These are phyloP conservation scores for Syzygium jambos DNA, from an alignment of 345 rosid species.

Conservation along the genomic window DNA sequence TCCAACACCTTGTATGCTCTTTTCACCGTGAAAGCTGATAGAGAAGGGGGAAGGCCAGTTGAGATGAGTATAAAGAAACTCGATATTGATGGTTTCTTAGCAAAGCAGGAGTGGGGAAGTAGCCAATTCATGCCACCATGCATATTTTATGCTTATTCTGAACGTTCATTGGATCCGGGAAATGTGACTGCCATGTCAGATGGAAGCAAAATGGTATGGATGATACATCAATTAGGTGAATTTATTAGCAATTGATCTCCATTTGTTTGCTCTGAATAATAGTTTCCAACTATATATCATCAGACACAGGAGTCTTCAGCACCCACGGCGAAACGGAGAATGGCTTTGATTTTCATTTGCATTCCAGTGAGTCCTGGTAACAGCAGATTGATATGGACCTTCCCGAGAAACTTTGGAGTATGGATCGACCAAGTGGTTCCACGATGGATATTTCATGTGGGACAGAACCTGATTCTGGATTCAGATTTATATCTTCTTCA, in stretches of 20 bases:
- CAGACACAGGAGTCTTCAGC: slow-evolving; percentile 9
- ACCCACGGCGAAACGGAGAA: slow-evolving; percentile 7
- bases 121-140: slow-evolving; percentile 64
- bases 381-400: slow-evolving; percentile 81
- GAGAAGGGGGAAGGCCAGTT: slow-evolving; percentile 88
- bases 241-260: background rate
- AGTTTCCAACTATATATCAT: background rate
- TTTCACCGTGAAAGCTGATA: slow-evolving; percentile 52
- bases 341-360: slow-evolving; percentile 70
- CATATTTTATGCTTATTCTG: slow-evolving; percentile 43
- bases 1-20: background rate
- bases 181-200: slow-evolving; percentile 30
- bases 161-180: slow-evolving; percentile 23
- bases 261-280: background rate
- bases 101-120: slow-evolving; percentile 53
- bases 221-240: background rate
- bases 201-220: slow-evolving; percentile 28
- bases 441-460: slow-evolving; percentile 78
- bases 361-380: slow-evolving; percentile 84
- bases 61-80: slow-evolving; percentile 41
- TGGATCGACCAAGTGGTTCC: slow-evolving; percentile 71
- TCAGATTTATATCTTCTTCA: slow-evolving; percentile 86
- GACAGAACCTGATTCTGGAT: slow-evolving; percentile 75
- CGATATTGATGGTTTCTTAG: slow-evolving; percentile 43
- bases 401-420: slow-evolving; percentile 62